A percentile compares a stretch with the other conserved stretches of the same genome.
These are phyloP conservation scores for Wickerhamomyces canadensis DNA, from an alignment of 805 yeast genomes.

Conservation along the genomic window DNA sequence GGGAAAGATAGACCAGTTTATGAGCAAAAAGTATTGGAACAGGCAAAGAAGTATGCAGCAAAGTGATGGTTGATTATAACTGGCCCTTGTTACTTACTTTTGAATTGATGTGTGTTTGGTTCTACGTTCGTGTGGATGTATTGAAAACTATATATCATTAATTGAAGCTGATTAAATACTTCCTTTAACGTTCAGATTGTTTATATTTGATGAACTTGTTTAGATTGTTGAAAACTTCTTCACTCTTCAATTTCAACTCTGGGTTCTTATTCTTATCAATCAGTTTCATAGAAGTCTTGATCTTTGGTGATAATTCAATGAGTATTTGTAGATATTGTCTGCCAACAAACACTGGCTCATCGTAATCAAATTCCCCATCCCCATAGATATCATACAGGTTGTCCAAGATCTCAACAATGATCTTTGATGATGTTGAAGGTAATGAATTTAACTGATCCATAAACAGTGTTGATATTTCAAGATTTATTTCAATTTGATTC, in stretches of 20 bases:
- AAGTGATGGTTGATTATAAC: not conserved
- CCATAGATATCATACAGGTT: conserved; percentile 73
- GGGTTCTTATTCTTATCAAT: conserved; percentile 61
- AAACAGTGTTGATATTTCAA: conserved; percentile 40
- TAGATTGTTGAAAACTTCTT: conserved; percentile 61
- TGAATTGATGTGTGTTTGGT: not conserved
- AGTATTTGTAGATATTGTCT: conserved; percentile 41
- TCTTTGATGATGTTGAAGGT: conserved; percentile 29
- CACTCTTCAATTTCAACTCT: conserved; percentile 55
- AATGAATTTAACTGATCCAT: conserved; percentile 24
- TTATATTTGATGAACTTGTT: conserved; percentile 79
- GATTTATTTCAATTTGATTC: conserved; percentile 39
- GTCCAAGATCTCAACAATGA: conserved; percentile 57
- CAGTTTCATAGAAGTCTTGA: conserved; percentile 49
- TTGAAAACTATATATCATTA: too few species aligned
- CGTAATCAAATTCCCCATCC: conserved; percentile 65
- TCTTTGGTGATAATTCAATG: conserved; percentile 36
- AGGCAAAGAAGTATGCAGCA: conserved; percentile 71
- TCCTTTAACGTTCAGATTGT: conserved; percentile 30
- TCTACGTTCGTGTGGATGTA: too few species aligned
- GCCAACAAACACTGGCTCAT: conserved; percentile 57
- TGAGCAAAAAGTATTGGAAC: conserved; percentile 73
- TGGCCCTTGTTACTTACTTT: not conserved
- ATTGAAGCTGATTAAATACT: too few species aligned
- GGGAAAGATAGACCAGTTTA: conserved; percentile 63